Conservation (phyloP, 106 monocot species). For the Dendrobium huoshanense region DNA sequence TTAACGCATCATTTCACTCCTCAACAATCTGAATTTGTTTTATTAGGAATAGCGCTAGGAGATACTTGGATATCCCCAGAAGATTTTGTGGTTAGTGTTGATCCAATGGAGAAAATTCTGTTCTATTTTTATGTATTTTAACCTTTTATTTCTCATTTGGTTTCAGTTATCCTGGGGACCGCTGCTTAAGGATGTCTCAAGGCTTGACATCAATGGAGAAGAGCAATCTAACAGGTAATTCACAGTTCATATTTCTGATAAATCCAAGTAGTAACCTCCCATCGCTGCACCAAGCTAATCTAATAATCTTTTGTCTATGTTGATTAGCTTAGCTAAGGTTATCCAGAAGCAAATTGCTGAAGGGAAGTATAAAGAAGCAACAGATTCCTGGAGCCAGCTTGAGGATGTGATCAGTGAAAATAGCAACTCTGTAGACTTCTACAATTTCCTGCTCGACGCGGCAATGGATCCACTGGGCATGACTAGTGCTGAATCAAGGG, state of each 20-base stretch:
- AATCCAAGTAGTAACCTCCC: background rate
- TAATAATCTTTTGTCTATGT: background rate
- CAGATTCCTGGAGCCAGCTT: slow-evolving; percentile 48
- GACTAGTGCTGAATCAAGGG: slow-evolving; percentile 1
- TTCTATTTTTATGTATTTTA: background rate
- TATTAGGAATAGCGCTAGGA: slow-evolving; percentile 49
- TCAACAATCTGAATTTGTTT: background rate
- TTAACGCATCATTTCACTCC: background rate
- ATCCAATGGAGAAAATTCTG: background rate
- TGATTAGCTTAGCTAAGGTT: slow-evolving; percentile 52
- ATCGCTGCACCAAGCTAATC: background rate
- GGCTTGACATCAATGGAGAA: slow-evolving; percentile 35
- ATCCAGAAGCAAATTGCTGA: slow-evolving; percentile 47
- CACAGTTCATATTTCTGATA: background rate
- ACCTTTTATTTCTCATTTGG: background rate
- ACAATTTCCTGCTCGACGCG: slow-evolving; percentile 71
- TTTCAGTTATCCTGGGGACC: slow-evolving; percentile 49
- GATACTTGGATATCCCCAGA: slow-evolving; percentile 75
- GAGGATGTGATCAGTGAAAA: slow-evolving; percentile 29
- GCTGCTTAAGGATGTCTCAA: slow-evolving; percentile 39
- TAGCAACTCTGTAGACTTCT: slow-evolving; percentile 70
- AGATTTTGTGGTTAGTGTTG: slow-evolving; percentile 54
- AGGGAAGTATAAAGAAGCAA: slow-evolving; percentile 50
- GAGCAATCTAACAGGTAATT: slow-evolving; percentile 28
- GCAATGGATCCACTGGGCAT: slow-evolving; percentile 17